Evolutionary conservation across 768 basidiomycete species (phyloP), one percentile per base, ranked within the genome.

Genomic region (Auricularia sp.): DNA sequence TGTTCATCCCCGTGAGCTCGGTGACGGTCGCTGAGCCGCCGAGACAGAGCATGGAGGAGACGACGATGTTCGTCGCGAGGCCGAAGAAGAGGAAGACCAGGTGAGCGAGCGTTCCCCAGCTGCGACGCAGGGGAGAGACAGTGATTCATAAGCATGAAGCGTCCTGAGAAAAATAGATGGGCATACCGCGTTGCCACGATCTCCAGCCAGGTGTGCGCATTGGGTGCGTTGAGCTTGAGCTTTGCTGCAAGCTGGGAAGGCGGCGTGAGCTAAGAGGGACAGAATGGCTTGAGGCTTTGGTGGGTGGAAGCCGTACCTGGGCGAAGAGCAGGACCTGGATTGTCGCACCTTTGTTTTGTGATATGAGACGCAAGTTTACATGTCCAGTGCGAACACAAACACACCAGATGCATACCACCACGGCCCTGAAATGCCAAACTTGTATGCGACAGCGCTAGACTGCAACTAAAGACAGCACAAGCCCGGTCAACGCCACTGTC

Each of bases 331-430:
- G 79, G 64, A 97, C 86, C 69, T 76, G 67, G 42, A 66, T 62
- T 3, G 67, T 66, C 3, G 66, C 66, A 35, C 65, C 64, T 56
- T 33, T n/a, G 47, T 8, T 35, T 34, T 36, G 61, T 3, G 6
- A 58, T 39, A 64, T 43, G 3, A 11, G 60, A 11, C 23, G 36
- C 3, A 16, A 29, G 16, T 4, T 23, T 16, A 61, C 36, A 36
- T 10, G 42, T 4, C 14, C 36, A 44, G 23, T 6, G 51, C 33
- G 16, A 18, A 16, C 21, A 42, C 39, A 42, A 33, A 93, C 29
- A 91, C 93, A n/a, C 92, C 93, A 39, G 89, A 84, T 5, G 90
- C 93, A 68, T 94, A 94, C 88, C 90, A 92, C 88, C 89, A 93
- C 0, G 91, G 90, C 0, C 91, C 92, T 3, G 84, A 86, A 66